phyloP scores from a whole-genome alignment of 2,329 filamentous ascomycete species.

The Colletotrichum liriopes region DNA sequence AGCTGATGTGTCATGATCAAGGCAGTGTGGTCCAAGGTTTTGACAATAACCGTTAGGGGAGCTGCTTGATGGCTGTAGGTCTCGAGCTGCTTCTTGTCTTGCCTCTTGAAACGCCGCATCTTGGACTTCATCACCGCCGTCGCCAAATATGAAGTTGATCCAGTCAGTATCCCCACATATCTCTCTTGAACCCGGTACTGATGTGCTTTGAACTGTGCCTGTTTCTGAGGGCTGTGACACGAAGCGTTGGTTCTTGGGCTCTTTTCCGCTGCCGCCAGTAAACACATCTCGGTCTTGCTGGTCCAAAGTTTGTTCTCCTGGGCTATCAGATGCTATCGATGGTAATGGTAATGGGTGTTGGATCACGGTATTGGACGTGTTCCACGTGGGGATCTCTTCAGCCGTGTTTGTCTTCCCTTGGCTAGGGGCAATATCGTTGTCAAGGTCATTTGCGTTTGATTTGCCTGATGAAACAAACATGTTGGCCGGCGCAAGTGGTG shows the following conservation, averaged over 20 bases:
- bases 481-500: neutral
- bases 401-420: neutral
- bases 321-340: neutral
- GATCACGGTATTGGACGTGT: neutral
- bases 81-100: conserved; percentile 19
- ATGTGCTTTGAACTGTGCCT: neutral
- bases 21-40: neutral
- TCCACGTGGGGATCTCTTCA: neutral
- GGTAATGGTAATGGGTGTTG: neutral
- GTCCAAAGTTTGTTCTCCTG: neutral
- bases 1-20: neutral
- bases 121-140: conserved; percentile 10
- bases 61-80: conserved; percentile 28
- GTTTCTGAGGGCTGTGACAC: neutral
- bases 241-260: neutral
- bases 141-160: conserved; percentile 40
- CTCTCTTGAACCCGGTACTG: neutral
- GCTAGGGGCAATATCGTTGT: neutral
- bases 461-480: neutral
- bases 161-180: conserved; percentile 18
- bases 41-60: neutral
- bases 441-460: neutral
- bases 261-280: too few species aligned
- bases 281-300: neutral
- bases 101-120: conserved; percentile 27